phyloP scores from a whole-genome alignment of 345 rosid genomes.

The Eucalyptus erythrocorys region DNA sequence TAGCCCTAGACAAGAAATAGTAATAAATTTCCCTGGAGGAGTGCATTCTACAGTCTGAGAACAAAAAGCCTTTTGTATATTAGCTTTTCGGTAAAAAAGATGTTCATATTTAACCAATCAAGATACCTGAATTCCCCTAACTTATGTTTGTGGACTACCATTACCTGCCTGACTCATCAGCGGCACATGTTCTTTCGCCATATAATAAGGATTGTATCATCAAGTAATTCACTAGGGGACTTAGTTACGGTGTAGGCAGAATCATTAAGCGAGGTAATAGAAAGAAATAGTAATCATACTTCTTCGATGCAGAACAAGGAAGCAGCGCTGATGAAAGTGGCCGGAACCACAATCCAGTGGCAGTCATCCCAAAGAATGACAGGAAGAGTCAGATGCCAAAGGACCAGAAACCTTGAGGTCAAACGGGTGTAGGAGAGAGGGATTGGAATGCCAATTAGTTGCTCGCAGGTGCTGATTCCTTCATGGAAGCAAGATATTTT shows the following conservation, averaged over 20 bases:
- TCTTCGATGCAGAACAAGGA: slow-evolving; percentile 99
- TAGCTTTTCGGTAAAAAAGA: background rate
- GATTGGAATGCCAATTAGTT: slow-evolving; percentile 75
- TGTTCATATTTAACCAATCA: background rate
- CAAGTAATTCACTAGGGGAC: background rate
- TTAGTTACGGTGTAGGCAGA: background rate
- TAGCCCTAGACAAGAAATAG: background rate
- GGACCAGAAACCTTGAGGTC: slow-evolving; percentile 91
- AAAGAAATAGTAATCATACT: slow-evolving; percentile 13
- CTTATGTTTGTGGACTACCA: background rate
- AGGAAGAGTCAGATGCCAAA: slow-evolving; percentile 93
- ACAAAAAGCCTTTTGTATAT: background rate
- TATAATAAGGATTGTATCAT: background rate
- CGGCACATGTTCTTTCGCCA: background rate
- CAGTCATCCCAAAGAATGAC: slow-evolving; percentile 97
- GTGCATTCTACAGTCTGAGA: background rate
- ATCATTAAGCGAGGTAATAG: background rate
- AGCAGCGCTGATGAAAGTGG: slow-evolving; percentile 92
- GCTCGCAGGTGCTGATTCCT: slow-evolving; percentile 84
- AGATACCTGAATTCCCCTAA: background rate
- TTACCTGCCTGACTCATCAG: background rate
- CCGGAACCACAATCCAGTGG: slow-evolving; percentile 95
- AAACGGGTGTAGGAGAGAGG: slow-evolving; percentile 92
- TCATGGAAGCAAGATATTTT: slow-evolving; percentile 69
- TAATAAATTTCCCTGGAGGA: background rate